These are phyloP conservation scores for Erysiphe pisi DNA, from an alignment of 2,329 filamentous ascomycete species.

Conservation along the genomic window DNA sequence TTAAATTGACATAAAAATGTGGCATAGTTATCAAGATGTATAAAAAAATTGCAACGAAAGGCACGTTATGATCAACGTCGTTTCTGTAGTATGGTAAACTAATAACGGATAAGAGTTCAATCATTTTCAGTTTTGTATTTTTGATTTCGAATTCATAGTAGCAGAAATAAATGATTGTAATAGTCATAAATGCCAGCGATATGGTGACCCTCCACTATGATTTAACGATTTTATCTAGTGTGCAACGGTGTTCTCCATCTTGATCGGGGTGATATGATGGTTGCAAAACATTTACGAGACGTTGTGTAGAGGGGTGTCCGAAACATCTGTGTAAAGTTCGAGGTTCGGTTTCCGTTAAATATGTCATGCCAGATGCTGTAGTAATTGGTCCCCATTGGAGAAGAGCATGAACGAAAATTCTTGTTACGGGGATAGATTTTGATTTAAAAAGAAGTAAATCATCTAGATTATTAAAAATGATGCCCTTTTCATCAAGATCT, in stretches of 20 bases:
- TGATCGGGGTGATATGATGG: background rate
- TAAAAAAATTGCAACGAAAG: no score
- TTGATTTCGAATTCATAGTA: no score
- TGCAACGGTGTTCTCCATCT: background rate
- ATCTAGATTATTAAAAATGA: background rate
- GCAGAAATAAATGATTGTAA: no score
- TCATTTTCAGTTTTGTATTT: no score
- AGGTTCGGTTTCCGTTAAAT: slow-evolving; percentile 9
- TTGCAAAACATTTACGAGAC: slow-evolving; percentile 1
- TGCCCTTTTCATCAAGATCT: slow-evolving; percentile 19
- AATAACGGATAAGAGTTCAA: no score
- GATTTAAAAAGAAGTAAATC: background rate
- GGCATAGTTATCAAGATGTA: no score
- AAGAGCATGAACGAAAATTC: slow-evolving; percentile 9
- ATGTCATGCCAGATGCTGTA: background rate
- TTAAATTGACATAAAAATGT: no score
- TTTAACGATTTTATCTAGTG: slow-evolving; percentile 11
- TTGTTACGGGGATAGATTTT: background rate
- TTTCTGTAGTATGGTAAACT: no score
- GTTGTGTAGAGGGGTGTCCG: slow-evolving; percentile 8
- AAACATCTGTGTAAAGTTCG: background rate
- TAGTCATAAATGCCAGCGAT: no score
- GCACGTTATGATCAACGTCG: no score
- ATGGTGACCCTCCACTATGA: background rate
- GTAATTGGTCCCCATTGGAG: background rate